Evolutionary conservation across 768 basidiomycete species (phyloP).

Genomic region (Cyclocybe cylindracea): DNA sequence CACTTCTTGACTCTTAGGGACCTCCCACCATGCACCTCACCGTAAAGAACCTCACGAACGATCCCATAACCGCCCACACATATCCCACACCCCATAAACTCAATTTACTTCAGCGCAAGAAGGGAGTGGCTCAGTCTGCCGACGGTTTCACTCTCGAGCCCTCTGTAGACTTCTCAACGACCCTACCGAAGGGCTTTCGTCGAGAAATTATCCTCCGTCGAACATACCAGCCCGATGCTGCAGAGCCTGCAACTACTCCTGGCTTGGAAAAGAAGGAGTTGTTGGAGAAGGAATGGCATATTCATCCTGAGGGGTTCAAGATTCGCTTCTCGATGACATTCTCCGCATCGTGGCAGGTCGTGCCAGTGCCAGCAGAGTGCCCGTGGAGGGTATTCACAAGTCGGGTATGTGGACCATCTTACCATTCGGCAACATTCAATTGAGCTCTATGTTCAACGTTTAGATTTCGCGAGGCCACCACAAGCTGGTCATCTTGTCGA

Average conservation of each 20-base stretch:
- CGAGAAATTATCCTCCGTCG: conserved; percentile 16
- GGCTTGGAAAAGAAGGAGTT: neutral
- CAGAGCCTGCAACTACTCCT: neutral
- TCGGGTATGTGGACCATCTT: conserved; percentile 39
- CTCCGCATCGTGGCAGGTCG: conserved; percentile 45
- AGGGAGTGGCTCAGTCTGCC: neutral
- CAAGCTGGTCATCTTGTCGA: conserved; percentile 58
- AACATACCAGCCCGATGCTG: neutral
- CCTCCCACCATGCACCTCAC: conserved; percentile 20
- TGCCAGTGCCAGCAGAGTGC: conserved; percentile 42
- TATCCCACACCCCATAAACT: conserved; percentile 15
- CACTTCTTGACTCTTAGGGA: too few relatives aligned
- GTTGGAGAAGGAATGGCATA: conserved; percentile 20
- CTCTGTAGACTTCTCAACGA: conserved; percentile 14
- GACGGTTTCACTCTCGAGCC: conserved; percentile 16
- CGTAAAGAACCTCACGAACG: conserved; percentile 27
- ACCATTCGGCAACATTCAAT: neutral
- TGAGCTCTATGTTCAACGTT: neutral
- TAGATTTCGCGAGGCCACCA: conserved; percentile 48
- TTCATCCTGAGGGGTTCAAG: conserved; percentile 24
- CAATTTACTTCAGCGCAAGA: conserved; percentile 2
- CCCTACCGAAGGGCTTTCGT: conserved; percentile 17
- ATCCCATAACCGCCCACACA: conserved; percentile 20
- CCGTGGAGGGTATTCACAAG: conserved; percentile 62
- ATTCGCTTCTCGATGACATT: conserved; percentile 29